Conservation (phyloP, 129 eudicot species). For the Daucus carota region DNA sequence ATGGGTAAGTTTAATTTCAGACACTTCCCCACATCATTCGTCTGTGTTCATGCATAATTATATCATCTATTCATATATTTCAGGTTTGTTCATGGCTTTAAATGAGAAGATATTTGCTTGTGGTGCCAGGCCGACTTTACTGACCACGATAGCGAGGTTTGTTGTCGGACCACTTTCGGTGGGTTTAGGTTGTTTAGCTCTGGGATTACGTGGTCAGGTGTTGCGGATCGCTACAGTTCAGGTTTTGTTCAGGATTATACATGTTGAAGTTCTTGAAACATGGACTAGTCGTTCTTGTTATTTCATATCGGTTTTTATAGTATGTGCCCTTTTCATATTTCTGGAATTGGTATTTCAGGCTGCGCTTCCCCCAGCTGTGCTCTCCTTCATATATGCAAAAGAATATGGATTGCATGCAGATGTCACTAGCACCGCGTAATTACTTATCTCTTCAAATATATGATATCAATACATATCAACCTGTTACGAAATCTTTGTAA, state of each 20-base stretch:
- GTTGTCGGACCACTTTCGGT: constrained; percentile 43
- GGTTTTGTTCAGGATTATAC: constrained; percentile 15
- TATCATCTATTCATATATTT: background rate
- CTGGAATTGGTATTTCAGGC: constrained; percentile 32
- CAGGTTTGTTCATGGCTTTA: constrained; percentile 68
- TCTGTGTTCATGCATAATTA: background rate
- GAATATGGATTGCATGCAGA: constrained; percentile 79
- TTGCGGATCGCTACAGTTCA: constrained; percentile 52
- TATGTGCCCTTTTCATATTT: too few species aligned
- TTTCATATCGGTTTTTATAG: too few species aligned
- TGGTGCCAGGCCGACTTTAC: constrained; percentile 32
- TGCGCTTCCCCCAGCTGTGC: constrained; percentile 75
- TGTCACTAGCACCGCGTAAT: constrained; percentile 82
- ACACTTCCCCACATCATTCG: too few species aligned
- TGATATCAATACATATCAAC: background rate
- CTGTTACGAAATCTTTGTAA: too few species aligned
- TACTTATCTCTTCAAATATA: background rate
- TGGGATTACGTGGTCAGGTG: constrained; percentile 44
- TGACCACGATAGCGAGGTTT: constrained; percentile 48
- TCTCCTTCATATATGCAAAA: constrained; percentile 73
- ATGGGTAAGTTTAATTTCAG: constrained; percentile 25
- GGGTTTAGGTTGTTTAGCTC: constrained; percentile 31
- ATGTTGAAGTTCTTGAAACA: background rate
- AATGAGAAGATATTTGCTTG: constrained; percentile 54
- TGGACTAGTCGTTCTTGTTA: too few species aligned